phyloP scores from a whole-genome alignment of 495 filamentous ascomycete genomes.

The Xylaria acuta region DNA sequence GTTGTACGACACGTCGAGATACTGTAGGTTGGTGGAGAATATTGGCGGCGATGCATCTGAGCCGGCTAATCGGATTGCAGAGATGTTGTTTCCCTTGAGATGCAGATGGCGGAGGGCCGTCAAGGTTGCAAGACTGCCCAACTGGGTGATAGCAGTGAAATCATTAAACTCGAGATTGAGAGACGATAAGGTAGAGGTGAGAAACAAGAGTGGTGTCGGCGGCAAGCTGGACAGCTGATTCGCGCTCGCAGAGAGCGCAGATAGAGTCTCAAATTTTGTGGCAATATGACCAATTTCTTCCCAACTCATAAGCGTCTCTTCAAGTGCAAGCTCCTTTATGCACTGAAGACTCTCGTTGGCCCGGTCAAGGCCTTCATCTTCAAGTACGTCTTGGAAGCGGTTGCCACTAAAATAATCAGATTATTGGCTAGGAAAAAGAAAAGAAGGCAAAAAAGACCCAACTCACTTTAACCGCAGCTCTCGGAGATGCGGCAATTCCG shows the following conservation, averaged over 20 bases:
- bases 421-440: background rate
- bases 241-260: conserved; percentile 57
- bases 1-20: conserved; percentile 85
- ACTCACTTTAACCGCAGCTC: conserved; percentile 74
- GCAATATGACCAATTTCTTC: conserved; percentile 63
- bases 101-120: conserved; percentile 66
- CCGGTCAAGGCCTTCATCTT: conserved; percentile 44
- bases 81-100: conserved; percentile 63
- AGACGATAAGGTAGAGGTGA: conserved; percentile 54
- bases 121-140: conserved; percentile 64
- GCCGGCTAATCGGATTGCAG: conserved; percentile 34
- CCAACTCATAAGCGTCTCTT: conserved; percentile 76
- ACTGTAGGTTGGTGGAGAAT: conserved; percentile 55
- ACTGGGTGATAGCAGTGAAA: conserved; percentile 63
- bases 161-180: conserved; percentile 79
- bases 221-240: conserved; percentile 56
- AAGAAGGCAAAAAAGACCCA: conserved; percentile 7
- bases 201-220: conserved; percentile 52
- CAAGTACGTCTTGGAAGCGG: conserved; percentile 62
- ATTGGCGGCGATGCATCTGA: conserved; percentile 29
- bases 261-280: conserved; percentile 65
- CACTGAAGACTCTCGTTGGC: conserved; percentile 53
- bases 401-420: conserved; percentile 66
- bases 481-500: conserved; percentile 64
- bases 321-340: conserved; percentile 73